Conservation (phyloP, 148 eudicot genomes). For the Rhododendron molle region DNA sequence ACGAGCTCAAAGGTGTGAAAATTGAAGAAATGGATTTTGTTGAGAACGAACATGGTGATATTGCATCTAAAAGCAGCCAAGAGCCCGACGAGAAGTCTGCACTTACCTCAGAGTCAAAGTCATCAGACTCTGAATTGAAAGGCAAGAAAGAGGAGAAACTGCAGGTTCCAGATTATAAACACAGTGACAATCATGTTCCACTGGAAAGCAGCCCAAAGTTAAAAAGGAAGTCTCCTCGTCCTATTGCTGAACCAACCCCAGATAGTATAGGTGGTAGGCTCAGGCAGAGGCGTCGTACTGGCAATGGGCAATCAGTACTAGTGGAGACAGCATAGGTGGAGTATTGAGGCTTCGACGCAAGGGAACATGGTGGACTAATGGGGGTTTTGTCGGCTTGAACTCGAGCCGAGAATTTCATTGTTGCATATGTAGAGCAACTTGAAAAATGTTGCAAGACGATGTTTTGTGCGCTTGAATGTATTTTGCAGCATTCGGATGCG, state of each 20-base stretch:
- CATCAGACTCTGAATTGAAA: slow-evolving; percentile 7
- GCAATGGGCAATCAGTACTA: slow-evolving; percentile 1
- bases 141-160: slow-evolving; percentile 8
- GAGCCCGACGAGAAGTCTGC: background rate
- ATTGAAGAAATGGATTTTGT: background rate
- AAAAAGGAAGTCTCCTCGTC: background rate
- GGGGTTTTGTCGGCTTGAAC: background rate
- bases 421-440: background rate
- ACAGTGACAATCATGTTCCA: background rate
- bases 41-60: background rate
- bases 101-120: background rate
- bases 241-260: background rate
- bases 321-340: slow-evolving; percentile 17
- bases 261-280: slow-evolving; percentile 24
- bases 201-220: background rate
- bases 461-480: background rate
- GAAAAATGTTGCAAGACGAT: background rate
- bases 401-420: background rate
- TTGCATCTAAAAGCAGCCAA: background rate
- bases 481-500: background rate
- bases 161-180: background rate
- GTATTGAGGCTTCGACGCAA: slow-evolving; percentile 23
- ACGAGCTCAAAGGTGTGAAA: slow-evolving; percentile 7
- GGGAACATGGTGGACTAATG: background rate
- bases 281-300: slow-evolving; percentile 29